phyloP scores from a whole-genome alignment of 495 filamentous ascomycete species.

The Neurospora cerealis region DNA sequence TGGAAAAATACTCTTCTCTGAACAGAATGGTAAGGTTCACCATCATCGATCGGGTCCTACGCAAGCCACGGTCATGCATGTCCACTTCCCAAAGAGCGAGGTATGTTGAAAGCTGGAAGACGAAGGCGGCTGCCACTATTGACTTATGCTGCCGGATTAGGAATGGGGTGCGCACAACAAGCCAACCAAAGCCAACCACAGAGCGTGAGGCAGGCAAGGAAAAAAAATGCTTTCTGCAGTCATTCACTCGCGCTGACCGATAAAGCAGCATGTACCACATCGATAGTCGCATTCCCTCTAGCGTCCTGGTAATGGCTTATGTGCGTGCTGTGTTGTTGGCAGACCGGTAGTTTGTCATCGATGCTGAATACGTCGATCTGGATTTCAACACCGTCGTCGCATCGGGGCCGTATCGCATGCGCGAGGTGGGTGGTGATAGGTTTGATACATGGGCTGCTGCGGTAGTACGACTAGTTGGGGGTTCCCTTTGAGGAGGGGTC shows the following conservation, averaged over 20 bases:
- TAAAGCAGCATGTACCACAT: background rate
- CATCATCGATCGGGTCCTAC: background rate
- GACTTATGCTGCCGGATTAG: background rate
- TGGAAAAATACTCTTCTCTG: background rate
- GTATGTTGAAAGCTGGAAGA: background rate
- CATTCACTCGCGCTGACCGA: background rate
- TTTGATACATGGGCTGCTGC: background rate
- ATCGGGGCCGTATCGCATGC: background rate
- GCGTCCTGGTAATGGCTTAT: background rate
- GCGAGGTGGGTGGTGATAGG: background rate
- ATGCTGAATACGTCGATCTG: background rate
- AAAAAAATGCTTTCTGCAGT: background rate
- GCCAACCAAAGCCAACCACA: background rate
- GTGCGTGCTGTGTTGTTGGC: background rate
- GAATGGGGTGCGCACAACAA: background rate
- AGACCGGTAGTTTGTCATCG: background rate
- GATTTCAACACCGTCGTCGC: background rate
- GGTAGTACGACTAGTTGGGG: background rate
- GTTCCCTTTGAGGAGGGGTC: background rate
- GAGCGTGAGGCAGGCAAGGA: background rate
- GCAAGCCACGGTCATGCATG: background rate
- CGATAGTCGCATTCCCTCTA: background rate
- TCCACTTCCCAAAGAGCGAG: background rate
- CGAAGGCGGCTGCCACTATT: background rate
- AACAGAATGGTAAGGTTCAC: background rate